A percentile compares a stretch with the other conserved stretches of the same genome.
These are phyloP conservation scores for Stephania cephalantha DNA, from an alignment of 164 flowering plant species.

Conservation along the genomic window DNA sequence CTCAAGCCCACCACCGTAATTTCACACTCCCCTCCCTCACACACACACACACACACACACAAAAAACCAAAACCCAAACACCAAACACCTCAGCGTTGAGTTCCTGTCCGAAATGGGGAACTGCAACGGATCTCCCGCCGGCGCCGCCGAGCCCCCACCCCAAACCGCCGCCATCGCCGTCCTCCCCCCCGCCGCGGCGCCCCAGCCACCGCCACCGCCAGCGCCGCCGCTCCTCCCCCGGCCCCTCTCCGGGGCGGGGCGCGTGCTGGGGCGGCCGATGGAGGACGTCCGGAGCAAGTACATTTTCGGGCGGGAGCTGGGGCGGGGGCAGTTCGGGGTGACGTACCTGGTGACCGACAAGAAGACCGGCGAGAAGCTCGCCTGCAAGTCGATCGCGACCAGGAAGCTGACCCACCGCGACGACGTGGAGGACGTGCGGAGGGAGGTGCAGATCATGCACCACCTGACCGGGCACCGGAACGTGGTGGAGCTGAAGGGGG, in stretches of 20 bases:
- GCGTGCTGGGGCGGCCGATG: conserved; percentile 73
- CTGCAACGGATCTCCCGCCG: conserved; percentile 47
- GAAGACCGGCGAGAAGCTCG: conserved; percentile 45
- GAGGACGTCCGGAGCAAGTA: conserved; percentile 59
- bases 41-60: not conserved
- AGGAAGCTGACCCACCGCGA: conserved; percentile 57
- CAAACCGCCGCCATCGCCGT: conserved; percentile 9
- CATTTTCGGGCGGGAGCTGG: conserved; percentile 72
- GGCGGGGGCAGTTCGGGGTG: conserved; percentile 90
- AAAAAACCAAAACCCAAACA: not conserved
- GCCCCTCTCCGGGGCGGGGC: conserved; percentile 31
- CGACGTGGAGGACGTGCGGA: conserved; percentile 72
- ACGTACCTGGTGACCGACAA: conserved; percentile 67
- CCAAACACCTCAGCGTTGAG: not conserved
- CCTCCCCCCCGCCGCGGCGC: conserved; percentile 5
- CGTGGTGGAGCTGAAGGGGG: conserved; percentile 70
- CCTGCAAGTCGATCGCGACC: conserved; percentile 82
- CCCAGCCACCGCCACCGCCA: conserved; percentile 11
- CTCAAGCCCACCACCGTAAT: too few relatives aligned
- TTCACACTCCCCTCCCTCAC: not conserved
- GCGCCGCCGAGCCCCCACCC: conserved; percentile 9
- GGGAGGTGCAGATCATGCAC: conserved; percentile 95
- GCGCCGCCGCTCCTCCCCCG: conserved; percentile 8
- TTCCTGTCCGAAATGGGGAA: conserved; percentile 44
- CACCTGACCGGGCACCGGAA: conserved; percentile 81